Conservation (phyloP, 257 asterid species). For the Agastache rugosa region DNA sequence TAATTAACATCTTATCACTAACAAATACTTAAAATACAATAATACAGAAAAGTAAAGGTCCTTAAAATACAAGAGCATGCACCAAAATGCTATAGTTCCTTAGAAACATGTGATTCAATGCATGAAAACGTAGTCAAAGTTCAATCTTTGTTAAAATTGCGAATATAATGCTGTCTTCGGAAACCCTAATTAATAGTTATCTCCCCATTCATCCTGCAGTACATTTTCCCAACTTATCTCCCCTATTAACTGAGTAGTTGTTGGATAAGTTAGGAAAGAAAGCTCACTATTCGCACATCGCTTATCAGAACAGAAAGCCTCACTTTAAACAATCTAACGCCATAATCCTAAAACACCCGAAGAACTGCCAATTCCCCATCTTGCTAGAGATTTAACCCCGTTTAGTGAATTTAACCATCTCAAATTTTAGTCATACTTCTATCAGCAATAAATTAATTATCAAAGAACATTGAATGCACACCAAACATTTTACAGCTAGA, state of each 20-base stretch:
- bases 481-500: neutral
- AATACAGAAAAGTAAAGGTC: slow-evolving; percentile 11
- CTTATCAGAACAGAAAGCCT: too few species aligned
- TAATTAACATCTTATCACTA: neutral
- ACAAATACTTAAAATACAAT: neutral
- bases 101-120: slow-evolving; percentile 14
- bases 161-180: neutral
- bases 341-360: neutral
- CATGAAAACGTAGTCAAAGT: slow-evolving; percentile 16
- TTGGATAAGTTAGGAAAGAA: neutral
- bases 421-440: neutral
- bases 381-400: neutral
- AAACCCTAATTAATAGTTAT: neutral
- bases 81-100: slow-evolving; percentile 23
- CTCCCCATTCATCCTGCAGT: neutral
- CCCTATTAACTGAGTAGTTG: slow-evolving; percentile 4
- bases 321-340: neutral
- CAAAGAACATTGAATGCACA: neutral
- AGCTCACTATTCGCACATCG: neutral
- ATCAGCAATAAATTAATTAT: neutral
- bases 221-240: neutral
- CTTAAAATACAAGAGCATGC: neutral
- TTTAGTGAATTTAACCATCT: neutral
- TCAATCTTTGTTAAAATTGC: neutral
- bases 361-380: too few species aligned